These are phyloP conservation scores for Suillus sp. DNA, from an alignment of 768 basidiomycete species.

Conservation along the genomic window DNA sequence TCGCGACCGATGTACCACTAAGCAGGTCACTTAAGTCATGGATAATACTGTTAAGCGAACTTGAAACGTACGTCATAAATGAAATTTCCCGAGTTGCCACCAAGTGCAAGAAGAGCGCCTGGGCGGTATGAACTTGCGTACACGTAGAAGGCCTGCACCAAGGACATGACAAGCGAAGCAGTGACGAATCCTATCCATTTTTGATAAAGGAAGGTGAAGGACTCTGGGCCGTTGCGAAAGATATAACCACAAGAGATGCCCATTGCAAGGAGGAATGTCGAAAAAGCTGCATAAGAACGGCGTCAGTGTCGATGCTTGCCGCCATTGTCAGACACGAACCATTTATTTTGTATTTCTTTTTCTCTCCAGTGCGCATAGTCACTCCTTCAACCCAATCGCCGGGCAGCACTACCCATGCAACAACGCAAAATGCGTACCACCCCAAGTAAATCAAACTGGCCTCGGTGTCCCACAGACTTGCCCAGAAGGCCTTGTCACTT, in stretches of 20 bases:
- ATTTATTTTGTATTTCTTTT: conserved; percentile 91
- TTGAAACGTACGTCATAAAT: conserved; percentile 81
- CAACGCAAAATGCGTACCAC: conserved; percentile 90
- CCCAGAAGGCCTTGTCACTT: conserved; percentile 62
- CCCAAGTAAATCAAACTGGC: conserved; percentile 75
- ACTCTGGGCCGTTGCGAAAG: conserved; percentile 69
- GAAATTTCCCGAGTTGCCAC: conserved; percentile 86
- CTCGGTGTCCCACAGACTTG: conserved; percentile 78
- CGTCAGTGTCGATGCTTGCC: neutral
- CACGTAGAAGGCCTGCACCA: conserved; percentile 70
- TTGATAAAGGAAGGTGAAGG: conserved; percentile 89
- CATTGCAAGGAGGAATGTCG: conserved; percentile 81
- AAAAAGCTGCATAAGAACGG: conserved; percentile 59
- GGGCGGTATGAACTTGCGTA: conserved; percentile 71
- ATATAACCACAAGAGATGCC: conserved; percentile 73
- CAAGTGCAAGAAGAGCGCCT: conserved; percentile 79
- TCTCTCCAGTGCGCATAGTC: conserved; percentile 71
- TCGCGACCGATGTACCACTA: conserved; percentile 95
- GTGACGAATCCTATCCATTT: conserved; percentile 91
- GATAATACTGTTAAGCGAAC: neutral
- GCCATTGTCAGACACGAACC: conserved; percentile 49
- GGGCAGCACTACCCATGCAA: conserved; percentile 79
- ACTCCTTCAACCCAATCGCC: conserved; percentile 73
- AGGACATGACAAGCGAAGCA: conserved; percentile 76
- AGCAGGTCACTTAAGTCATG: neutral